phyloP scores from a whole-genome alignment of 2,329 filamentous ascomycete genomes.

The Penicillium sp. region DNA sequence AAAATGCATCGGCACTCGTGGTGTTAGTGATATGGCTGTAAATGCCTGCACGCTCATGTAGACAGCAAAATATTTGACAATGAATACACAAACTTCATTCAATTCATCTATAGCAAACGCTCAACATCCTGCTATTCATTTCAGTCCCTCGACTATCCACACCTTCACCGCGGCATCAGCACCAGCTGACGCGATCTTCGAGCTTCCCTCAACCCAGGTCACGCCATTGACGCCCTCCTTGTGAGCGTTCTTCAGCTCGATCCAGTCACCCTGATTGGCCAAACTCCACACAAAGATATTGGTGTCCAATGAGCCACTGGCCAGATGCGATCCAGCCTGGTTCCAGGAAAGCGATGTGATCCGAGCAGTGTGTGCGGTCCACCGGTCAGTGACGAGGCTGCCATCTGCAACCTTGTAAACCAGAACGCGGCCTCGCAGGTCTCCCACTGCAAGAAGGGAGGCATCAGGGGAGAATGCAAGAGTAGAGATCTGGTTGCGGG shows the following conservation, averaged over 20 bases:
- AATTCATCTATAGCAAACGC: not conserved
- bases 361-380: slow-evolving; percentile 70
- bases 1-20: not conserved
- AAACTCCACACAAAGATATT: slow-evolving; percentile 93
- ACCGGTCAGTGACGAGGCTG: slow-evolving; percentile 76
- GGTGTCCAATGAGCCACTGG: slow-evolving; percentile 84
- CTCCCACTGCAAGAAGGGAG: slow-evolving; percentile 77
- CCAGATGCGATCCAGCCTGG: slow-evolving; percentile 71
- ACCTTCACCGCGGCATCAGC: slow-evolving; percentile 89
- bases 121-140: slow-evolving; percentile 19
- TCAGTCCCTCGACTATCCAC: slow-evolving; percentile 68
- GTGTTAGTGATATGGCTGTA: not conserved
- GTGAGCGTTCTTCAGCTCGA: slow-evolving; percentile 85
- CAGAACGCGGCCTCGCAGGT: slow-evolving; percentile 81
- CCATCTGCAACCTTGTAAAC: slow-evolving; percentile 71
- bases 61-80: not conserved
- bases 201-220: slow-evolving; percentile 68
- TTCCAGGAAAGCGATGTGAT: slow-evolving; percentile 77
- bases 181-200: slow-evolving; percentile 74
- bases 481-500: slow-evolving; percentile 71
- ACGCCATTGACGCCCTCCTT: slow-evolving; percentile 94
- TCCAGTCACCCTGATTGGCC: slow-evolving; percentile 75
- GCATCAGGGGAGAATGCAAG: slow-evolving; percentile 82
- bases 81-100: not conserved
- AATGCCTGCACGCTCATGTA: not conserved